Evolutionary conservation across 106 monocot genomes (phyloP), one percentile per base, ranked within the genome.

Genomic region (Agapanthus africanus): DNA sequence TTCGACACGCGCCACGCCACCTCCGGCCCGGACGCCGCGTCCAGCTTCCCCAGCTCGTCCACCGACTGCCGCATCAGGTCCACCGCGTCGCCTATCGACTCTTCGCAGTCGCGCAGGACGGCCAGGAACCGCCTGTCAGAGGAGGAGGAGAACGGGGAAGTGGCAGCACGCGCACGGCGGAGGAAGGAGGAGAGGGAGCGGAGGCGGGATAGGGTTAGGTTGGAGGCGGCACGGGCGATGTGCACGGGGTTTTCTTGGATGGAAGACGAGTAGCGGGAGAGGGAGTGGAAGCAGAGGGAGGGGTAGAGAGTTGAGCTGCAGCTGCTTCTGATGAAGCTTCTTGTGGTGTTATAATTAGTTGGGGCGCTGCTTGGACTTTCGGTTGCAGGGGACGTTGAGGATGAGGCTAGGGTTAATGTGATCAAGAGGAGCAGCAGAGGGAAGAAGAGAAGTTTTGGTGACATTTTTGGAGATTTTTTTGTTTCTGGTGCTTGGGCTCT

Each of bases 1-100:
- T 93, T 93, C 46, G 77, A 72, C 26, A 88, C 83, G 46, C 71
- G 62, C 92, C 78, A 85, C 39, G 74, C 84, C 27, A 86, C 62
- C 70, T 79, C 71, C 63, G 67, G 39, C 32, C 41, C 67, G 13
- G 16, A 37, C 4, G 52, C 71, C 11, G 44, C 26, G 23, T 75
- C 80, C 46, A 87, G 51, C 38, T 34, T 44, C 36, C 9, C 34
- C 25, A 87, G 59, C 79, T 87, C 79, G 40, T 6, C 62, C 61
- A 33, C 52, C 31, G 90, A 75, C 38, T 66, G 14, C 75, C 54
- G 11, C 10, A 70, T 60, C 52, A 67, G 80, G 41, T 83, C 74
- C 16, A 26, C 72, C 11, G 90, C 90, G 71, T 74, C 69, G 2
- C 40, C 44, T 2, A 90, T 60, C 4, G 47, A 4, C 31, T 77